A percentile compares a stretch with the other conserved stretches of the same genome.
Conservation (phyloP, 177 flowering plant genomes). For the Tripterygium wilfordii region DNA sequence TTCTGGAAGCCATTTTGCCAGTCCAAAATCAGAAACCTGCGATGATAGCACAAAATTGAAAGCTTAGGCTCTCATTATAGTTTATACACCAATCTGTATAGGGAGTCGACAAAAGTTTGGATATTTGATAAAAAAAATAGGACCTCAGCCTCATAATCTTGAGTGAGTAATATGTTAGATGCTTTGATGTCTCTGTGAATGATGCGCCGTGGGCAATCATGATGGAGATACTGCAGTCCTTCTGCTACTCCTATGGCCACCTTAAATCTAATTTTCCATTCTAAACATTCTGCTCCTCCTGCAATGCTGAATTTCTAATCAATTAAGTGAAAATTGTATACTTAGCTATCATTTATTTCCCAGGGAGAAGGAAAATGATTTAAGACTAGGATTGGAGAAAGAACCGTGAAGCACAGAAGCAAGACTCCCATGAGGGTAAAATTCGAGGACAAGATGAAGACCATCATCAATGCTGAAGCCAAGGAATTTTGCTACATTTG, state of each 20-base stretch:
- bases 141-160: constrained; percentile 82
- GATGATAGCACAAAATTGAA: neutral
- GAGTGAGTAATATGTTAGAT: constrained; percentile 73
- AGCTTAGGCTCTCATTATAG: no score
- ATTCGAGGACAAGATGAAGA: constrained; percentile 77
- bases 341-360: no score
- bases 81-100: no score
- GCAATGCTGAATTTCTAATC: constrained; percentile 13
- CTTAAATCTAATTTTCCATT: constrained; percentile 69
- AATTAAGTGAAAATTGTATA: no score
- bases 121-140: no score
- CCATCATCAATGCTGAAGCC: constrained; percentile 79
- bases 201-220: constrained; percentile 73
- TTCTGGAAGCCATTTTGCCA: constrained; percentile 98
- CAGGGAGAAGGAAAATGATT: no score
- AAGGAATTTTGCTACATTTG: constrained; percentile 69
- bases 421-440: constrained; percentile 76
- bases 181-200: constrained; percentile 98
- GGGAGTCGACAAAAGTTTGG: no score
- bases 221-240: constrained; percentile 83
- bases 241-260: constrained; percentile 80
- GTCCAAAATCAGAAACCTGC: constrained; percentile 96
- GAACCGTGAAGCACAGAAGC: constrained; percentile 74
- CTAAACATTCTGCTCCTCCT: constrained; percentile 43
- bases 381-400: constrained; percentile 1